Conservation (phyloP, 352 stramenopile genomes). For the Globisporangium recalcitrans region DNA sequence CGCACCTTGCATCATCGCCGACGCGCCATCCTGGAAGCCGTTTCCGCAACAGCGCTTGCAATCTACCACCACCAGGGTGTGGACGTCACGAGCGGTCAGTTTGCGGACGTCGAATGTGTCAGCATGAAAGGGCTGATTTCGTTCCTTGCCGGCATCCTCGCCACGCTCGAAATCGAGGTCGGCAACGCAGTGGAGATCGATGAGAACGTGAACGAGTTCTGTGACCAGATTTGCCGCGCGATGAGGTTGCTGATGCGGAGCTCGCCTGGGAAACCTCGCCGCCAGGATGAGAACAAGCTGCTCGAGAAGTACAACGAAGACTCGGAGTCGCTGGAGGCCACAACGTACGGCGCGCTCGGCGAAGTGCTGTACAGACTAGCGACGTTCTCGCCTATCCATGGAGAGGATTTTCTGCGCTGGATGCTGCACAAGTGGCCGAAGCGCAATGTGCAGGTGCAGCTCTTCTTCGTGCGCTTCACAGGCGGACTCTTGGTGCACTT, state of each 20-base stretch:
- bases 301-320: constrained; percentile 62
- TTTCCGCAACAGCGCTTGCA: constrained; percentile 37
- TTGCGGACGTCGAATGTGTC: constrained; percentile 32
- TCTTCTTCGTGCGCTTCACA: constrained; percentile 72
- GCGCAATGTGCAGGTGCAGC: constrained; percentile 65
- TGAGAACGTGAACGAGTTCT: constrained; percentile 34
- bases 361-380: constrained; percentile 61
- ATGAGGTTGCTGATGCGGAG: constrained; percentile 52
- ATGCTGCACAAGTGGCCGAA: constrained; percentile 72
- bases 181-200: constrained; percentile 29
- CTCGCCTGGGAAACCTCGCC: constrained; percentile 37
- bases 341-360: constrained; percentile 50
- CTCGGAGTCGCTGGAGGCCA: constrained; percentile 59
- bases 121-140: constrained; percentile 54
- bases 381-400: constrained; percentile 55
- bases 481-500: constrained; percentile 56
- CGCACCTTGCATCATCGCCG: constrained; percentile 30
- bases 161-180: constrained; percentile 34
- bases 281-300: constrained; percentile 38
- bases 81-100: constrained; percentile 10
- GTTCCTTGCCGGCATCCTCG: constrained; percentile 46
- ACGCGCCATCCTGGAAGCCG: constrained; percentile 29
- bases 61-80: constrained; percentile 62
- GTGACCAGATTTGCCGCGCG: constrained; percentile 40
- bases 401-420: constrained; percentile 55